Percentiles rank a stretch among this genome's conserved stretches.
Evolutionary conservation across 441 rosid genomes (phyloP).

Genomic region (Monsonia emarginata): DNA sequence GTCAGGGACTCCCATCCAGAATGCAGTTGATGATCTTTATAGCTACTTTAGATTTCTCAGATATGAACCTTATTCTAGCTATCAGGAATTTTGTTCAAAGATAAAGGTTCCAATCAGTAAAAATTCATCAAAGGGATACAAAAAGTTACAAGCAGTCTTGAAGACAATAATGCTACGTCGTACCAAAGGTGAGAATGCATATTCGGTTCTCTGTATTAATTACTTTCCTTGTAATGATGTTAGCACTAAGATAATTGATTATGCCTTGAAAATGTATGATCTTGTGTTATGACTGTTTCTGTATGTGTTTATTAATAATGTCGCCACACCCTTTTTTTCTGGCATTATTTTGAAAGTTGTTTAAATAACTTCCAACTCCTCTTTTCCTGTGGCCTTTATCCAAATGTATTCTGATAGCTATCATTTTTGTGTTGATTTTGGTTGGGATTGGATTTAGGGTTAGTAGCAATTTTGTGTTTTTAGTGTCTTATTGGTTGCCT

Average conservation of each 20-base stretch:
- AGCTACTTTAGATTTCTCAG: conserved; percentile 91
- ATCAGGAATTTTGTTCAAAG: conserved; percentile 40
- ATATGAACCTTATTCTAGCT: conserved; percentile 64
- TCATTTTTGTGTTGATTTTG: not conserved
- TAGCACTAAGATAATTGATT: not conserved
- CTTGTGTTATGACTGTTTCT: not conserved
- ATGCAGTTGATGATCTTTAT: conserved; percentile 82
- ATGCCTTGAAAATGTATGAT: conserved; percentile 6
- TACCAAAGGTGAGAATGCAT: conserved; percentile 58
- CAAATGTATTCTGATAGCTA: no score
- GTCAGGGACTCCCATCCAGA: conserved; percentile 92
- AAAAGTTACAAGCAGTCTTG: conserved; percentile 65
- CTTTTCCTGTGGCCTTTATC: no score
- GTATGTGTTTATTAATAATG: conserved; percentile 15
- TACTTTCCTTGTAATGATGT: not conserved
- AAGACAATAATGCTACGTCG: conserved; percentile 89
- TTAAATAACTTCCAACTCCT: not conserved
- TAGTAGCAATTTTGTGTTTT: no score
- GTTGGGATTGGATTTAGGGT: no score
- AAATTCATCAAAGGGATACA: conserved; percentile 52
- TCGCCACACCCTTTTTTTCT: not conserved
- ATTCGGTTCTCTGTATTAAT: not conserved
- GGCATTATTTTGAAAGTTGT: not conserved
- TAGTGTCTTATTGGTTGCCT: not conserved
- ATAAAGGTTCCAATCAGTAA: conserved; percentile 60